These are phyloP conservation scores for Dichomitus squalens DNA, from an alignment of 1,284 basidiomycete genomes.

Conservation along the genomic window DNA sequence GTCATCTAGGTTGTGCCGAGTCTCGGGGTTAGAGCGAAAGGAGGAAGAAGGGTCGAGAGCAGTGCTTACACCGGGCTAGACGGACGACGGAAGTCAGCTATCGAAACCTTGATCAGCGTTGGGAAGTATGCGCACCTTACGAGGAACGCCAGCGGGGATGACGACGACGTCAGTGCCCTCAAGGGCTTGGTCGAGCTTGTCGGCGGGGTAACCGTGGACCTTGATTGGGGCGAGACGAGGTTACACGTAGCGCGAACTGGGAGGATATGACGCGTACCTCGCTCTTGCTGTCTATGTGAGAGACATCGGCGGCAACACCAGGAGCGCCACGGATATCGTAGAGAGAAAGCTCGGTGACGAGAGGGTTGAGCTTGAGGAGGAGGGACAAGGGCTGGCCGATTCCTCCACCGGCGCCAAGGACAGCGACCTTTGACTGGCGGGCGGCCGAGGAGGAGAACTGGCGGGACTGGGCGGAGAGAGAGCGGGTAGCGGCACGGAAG, in stretches of 20 bases:
- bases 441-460: constrained; percentile 80
- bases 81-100: constrained; percentile 28
- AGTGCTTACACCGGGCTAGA: constrained; percentile 71
- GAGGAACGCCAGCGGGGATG: constrained; percentile 96
- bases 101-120: constrained; percentile 1
- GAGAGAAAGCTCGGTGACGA: constrained; percentile 77
- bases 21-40: constrained; percentile 33
- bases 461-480: constrained; percentile 51
- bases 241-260: constrained; percentile 6
- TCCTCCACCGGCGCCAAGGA: constrained; percentile 91
- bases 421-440: constrained; percentile 81
- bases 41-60: constrained; percentile 12
- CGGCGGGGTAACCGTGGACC: constrained; percentile 82
- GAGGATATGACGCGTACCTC: constrained; percentile 53
- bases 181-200: constrained; percentile 86
- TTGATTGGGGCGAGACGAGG: constrained; percentile 32
- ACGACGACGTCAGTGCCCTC: constrained; percentile 90
- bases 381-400: constrained; percentile 92
- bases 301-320: constrained; percentile 91
- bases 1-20: constrained; percentile 66
- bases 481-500: constrained; percentile 54
- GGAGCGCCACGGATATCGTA: constrained; percentile 94
- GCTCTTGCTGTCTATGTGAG: constrained; percentile 91
- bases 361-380: constrained; percentile 84
- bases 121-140: constrained; percentile 67